phyloP scores from a whole-genome alignment of 75 land plant species.

The Isoetes taiwanensis region DNA sequence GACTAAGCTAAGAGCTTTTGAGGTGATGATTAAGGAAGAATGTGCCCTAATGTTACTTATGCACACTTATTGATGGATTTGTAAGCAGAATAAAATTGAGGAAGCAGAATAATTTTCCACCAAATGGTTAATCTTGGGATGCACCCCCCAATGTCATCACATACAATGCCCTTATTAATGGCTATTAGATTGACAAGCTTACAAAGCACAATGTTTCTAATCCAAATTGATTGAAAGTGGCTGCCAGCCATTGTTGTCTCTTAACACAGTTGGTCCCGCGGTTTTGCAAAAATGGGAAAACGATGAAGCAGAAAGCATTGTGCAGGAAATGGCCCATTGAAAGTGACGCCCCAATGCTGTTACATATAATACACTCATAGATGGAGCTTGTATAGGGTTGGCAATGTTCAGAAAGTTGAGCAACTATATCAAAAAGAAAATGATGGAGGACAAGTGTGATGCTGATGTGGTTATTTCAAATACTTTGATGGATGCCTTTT shows the following conservation, averaged over 20 bases:
- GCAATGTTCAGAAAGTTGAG: no score
- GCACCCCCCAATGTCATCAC: not conserved
- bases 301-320: not conserved
- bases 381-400: no score
- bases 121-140: not conserved
- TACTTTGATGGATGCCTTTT: no score
- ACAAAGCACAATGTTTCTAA: not conserved
- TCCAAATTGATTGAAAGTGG: not conserved
- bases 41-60: not conserved
- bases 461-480: not conserved
- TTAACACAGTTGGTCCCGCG: not conserved
- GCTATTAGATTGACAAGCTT: not conserved
- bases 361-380: not conserved
- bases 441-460: not conserved
- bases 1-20: not conserved
- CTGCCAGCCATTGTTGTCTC: not conserved
- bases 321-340: not conserved
- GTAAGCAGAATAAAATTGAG: not conserved
- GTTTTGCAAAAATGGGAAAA: not conserved
- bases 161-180: not conserved
- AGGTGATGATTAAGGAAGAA: not conserved
- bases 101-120: not conserved
- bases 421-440: no score
- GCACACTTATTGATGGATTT: not conserved
- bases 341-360: not conserved